Evolutionary conservation across 805 yeast species (phyloP).

Genomic region (Blastobotrys attinorum): DNA sequence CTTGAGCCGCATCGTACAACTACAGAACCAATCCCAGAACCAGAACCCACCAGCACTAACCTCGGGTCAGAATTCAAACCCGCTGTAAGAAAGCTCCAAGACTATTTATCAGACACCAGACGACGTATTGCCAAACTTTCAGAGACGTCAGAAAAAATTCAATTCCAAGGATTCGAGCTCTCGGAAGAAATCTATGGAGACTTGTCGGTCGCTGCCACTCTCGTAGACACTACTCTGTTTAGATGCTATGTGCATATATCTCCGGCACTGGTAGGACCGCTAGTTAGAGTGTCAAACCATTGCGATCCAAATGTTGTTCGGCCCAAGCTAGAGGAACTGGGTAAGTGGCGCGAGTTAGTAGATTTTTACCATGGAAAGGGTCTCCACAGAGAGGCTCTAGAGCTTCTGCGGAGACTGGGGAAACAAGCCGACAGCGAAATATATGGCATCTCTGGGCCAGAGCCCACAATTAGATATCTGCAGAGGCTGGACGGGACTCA

Average conservation of each 20-base stretch:
- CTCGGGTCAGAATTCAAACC: conserved; percentile 3
- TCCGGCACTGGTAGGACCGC: conserved; percentile 72
- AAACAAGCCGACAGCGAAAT: conserved; percentile 20
- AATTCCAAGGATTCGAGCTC: conserved; percentile 19
- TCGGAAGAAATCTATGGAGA: conserved; percentile 26
- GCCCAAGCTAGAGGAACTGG: conserved; percentile 36
- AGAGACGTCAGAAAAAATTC: conserved; percentile 9
- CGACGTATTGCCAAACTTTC: conserved; percentile 34
- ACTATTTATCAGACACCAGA: conserved; percentile 43
- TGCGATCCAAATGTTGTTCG: conserved; percentile 64
- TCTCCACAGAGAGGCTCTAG: conserved; percentile 59
- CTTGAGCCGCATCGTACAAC: too few species aligned
- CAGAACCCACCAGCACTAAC: too few species aligned
- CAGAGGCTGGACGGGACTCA: conserved; percentile 15
- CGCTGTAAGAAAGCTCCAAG: conserved; percentile 30
- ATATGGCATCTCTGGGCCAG: conserved; percentile 12
- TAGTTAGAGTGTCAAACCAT: conserved; percentile 64
- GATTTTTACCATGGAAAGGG: conserved; percentile 66
- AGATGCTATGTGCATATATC: conserved; percentile 61
- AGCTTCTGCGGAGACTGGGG: conserved; percentile 40
- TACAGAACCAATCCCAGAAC: not conserved
- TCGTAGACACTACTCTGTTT: conserved; percentile 74
- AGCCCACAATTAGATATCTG: conserved; percentile 16
- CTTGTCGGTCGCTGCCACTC: conserved; percentile 28
- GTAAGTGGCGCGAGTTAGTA: conserved; percentile 57